Base-by-base conservation (phyloP, 306 rosid genomes). In the Gynostemma pentaphyllum region DNA sequence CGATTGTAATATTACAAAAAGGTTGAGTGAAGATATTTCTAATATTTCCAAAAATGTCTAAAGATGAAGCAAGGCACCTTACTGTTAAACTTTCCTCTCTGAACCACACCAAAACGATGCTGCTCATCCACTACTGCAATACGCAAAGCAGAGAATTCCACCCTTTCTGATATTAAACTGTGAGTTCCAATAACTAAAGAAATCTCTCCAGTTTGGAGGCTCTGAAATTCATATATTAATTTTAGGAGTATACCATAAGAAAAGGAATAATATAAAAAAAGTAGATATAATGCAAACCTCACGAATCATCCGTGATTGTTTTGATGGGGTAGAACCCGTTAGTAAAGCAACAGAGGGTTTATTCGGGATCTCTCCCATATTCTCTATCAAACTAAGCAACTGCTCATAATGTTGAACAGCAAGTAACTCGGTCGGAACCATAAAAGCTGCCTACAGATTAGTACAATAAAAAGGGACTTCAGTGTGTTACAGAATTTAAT, bases 381-480 rank as follows among this genome's bases (percentile, higher is more conserved):
- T 81, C 56, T 86, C 85, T 15, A 92, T 73, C 80, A 92, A 78
- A 28, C 71, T 76, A 70, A 65, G 86, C 67, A 92, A 68, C 47
- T 78, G 90, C 72, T 88, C 88, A 37, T 79, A 84, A 73, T 92
- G 99, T 75, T 92, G 99, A 76, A 86, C 73, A 8, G 99, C 99
- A 81, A 92, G 95, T 77, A 92, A 75, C 84, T 92, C 99, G 19
- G 96, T 86, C 19, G 99, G 99, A 86, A 88, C 99, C 99, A 92
- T 92, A 83, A 88, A 92, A 69, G 96, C 96, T 40, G 90, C 99
- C 99, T 92, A 78, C 74, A 68, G 18, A 78, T 68, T 12, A 74
- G 60, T 57, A 5, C 74, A 61, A 74, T 8, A n/a, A n/a, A n/a
- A 28, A 27, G 32, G 19, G 13, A 60, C 36, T 44, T 60, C 65